These are phyloP conservation scores for Cryoendolithus antarcticus DNA, from an alignment of 2,329 filamentous ascomycete genomes.

Conservation along the genomic window DNA sequence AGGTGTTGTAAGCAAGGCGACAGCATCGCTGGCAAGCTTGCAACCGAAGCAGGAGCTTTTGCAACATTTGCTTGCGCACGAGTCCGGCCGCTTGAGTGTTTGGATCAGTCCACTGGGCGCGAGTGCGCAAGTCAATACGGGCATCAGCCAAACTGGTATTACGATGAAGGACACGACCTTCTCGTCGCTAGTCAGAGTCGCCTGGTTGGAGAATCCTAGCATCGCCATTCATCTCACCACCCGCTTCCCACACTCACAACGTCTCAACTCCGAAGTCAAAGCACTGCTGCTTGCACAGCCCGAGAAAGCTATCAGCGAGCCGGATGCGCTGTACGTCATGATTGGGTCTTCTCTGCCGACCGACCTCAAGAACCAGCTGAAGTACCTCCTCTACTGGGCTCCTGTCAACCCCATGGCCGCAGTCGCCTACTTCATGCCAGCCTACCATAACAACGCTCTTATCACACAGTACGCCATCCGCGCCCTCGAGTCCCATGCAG, in stretches of 20 bases:
- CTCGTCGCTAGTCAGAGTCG: constrained; percentile 56
- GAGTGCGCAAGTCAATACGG: constrained; percentile 27
- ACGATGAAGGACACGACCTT: constrained; percentile 29
- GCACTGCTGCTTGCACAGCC: constrained; percentile 72
- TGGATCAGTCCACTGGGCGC: constrained; percentile 77
- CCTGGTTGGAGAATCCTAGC: constrained; percentile 75
- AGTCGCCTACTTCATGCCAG: constrained; percentile 82
- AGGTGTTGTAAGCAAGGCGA: constrained; percentile 39
- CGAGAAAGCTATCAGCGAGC: constrained; percentile 66
- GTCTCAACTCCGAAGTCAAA: constrained; percentile 63
- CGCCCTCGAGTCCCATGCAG: constrained; percentile 80
- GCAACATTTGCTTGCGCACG: constrained; percentile 66
- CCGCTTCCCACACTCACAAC: constrained; percentile 60
- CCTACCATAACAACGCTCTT: constrained; percentile 82
- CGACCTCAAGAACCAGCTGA: constrained; percentile 75
- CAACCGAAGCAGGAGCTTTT: constrained; percentile 76
- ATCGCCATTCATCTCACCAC: constrained; percentile 76
- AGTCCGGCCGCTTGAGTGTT: constrained; percentile 69
- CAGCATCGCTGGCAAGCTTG: constrained; percentile 50
- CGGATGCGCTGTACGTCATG: constrained; percentile 72
- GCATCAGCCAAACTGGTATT: constrained; percentile 18
- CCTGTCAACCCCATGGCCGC: constrained; percentile 87
- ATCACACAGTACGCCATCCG: constrained; percentile 95
- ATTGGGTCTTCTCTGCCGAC: constrained; percentile 63
- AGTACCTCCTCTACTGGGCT: constrained; percentile 89